These are phyloP conservation scores for Rhizophagus prolifer DNA, from an alignment of 192 early-diverging fungal genomes.

Conservation along the genomic window DNA sequence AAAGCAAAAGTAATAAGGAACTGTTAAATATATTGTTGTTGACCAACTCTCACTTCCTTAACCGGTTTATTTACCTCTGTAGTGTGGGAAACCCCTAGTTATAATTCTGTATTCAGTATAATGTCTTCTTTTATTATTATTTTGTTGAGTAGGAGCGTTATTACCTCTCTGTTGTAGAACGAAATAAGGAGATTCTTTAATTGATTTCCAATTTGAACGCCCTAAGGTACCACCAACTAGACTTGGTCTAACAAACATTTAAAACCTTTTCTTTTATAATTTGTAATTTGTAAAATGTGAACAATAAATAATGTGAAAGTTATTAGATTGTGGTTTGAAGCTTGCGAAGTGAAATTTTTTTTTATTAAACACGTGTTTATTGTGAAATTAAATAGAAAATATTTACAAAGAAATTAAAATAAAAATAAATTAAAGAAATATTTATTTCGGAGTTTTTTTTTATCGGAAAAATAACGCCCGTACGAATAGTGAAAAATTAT, in stretches of 20 bases:
- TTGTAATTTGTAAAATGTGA: background rate
- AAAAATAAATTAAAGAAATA: too few species aligned
- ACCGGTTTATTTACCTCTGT: conserved; percentile 5
- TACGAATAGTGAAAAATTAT: too few species aligned
- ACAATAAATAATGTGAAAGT: too few species aligned
- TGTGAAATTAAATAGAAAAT: too few species aligned
- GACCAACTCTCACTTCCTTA: background rate
- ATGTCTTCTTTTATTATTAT: conserved; percentile 11
- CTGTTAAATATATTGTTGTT: background rate
- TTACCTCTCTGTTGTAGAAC: background rate
- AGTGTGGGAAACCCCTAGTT: conserved; percentile 26
- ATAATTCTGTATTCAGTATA: conserved; percentile 19
- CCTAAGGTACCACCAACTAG: conserved; percentile 13
- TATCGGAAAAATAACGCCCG: too few species aligned
- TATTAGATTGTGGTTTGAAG: too few species aligned
- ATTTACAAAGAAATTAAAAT: too few species aligned
- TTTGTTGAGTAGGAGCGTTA: background rate
- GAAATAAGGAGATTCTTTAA: conserved; percentile 9
- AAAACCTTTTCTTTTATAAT: background rate
- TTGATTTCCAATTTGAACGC: conserved; percentile 24
- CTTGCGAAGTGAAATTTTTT: too few species aligned
- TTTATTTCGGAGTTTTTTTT: too few species aligned
- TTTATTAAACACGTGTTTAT: too few species aligned
- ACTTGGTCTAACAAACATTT: conserved; percentile 19
- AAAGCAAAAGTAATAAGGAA: background rate